phyloP scores from a whole-genome alignment of 371 early-diverging fungal species.

The Lichtheimia hyalospora region DNA sequence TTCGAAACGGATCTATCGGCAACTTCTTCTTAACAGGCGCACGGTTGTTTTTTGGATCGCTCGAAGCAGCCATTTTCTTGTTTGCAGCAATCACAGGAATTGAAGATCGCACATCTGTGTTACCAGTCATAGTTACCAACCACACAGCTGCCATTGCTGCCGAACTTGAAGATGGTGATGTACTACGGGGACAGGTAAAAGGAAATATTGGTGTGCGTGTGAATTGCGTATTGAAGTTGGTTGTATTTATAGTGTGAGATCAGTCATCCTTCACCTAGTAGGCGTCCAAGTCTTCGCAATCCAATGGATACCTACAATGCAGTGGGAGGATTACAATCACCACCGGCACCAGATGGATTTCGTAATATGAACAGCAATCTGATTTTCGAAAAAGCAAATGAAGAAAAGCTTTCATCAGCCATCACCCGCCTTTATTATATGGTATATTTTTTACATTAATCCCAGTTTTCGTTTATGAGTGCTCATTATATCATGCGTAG shows the following conservation, averaged over 20 bases:
- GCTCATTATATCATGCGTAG: slow-evolving; percentile 36
- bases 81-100: slow-evolving; percentile 64
- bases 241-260: slow-evolving; percentile 56
- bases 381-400: slow-evolving; percentile 37
- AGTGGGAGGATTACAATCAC: too few species aligned
- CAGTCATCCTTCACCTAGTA: slow-evolving; percentile 29
- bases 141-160: slow-evolving; percentile 64
- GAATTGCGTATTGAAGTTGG: too few species aligned
- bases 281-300: slow-evolving; percentile 18
- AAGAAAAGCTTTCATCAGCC: slow-evolving; percentile 37
- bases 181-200: slow-evolving; percentile 50
- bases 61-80: slow-evolving; percentile 70
- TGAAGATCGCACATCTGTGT: slow-evolving; percentile 55
- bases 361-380: slow-evolving; percentile 29
- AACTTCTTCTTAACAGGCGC: slow-evolving; percentile 78
- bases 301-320: not conserved
- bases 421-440: slow-evolving; percentile 64
- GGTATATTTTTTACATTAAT: not conserved
- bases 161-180: slow-evolving; percentile 52
- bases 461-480: not conserved
- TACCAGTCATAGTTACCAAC: slow-evolving; percentile 64
- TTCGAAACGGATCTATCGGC: slow-evolving; percentile 72
- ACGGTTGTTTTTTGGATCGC: slow-evolving; percentile 64
- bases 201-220: not conserved
- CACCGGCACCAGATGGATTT: not conserved